Conservation (phyloP, 768 basidiomycete genomes). For the Boletus rubropictus region DNA sequence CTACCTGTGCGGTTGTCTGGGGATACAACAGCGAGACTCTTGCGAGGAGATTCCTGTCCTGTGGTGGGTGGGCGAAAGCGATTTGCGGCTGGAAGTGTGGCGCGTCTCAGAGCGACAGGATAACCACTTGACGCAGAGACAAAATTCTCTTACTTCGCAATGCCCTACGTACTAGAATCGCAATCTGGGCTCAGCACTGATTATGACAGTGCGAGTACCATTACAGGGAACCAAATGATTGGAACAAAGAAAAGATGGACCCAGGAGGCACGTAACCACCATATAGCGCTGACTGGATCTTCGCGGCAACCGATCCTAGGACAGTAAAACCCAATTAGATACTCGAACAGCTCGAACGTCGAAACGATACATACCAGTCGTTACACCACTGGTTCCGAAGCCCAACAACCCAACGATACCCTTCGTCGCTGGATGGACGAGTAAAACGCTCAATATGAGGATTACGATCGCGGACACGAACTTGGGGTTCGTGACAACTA, state of each 20-base stretch:
- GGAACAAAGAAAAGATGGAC: constrained; percentile 1
- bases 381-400: not conserved
- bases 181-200: not conserved
- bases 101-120: no score
- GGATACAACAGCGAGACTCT: no score
- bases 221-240: constrained; percentile 7
- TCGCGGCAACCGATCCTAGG: constrained; percentile 6
- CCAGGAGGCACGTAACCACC: constrained; percentile 1
- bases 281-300: not conserved
- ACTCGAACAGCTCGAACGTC: not conserved
- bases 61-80: no score
- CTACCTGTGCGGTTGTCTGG: no score
- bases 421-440: not conserved
- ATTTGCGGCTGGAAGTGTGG: no score
- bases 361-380: constrained; percentile 1
- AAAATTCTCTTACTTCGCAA: no score
- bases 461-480: accelerated
- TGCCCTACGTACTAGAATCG: no score
- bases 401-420: not conserved
- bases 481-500: not conserved
- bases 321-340: not conserved
- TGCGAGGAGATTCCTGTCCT: no score
- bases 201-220: not conserved
- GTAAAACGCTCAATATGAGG: not conserved
- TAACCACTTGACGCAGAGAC: no score